Conservation (phyloP, 2,329 filamentous ascomycete genomes). For the Aspergillus sp. region DNA sequence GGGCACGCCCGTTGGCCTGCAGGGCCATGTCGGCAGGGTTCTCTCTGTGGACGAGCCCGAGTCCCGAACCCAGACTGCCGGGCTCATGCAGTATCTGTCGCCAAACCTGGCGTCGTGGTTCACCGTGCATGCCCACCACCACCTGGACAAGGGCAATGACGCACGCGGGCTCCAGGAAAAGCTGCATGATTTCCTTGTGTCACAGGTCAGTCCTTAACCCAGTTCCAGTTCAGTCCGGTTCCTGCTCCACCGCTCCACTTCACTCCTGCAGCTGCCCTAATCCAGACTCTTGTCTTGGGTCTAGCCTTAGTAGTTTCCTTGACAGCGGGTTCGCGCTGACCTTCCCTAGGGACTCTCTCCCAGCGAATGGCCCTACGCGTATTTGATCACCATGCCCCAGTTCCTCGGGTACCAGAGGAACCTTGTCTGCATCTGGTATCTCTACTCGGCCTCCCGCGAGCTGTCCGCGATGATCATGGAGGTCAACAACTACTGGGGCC, state of each 20-base stretch:
- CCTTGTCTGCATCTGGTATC: constrained; percentile 8
- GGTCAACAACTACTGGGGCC: constrained; percentile 15
- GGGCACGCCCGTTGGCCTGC: constrained; percentile 17
- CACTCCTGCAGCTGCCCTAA: neutral
- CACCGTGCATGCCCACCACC: constrained; percentile 7
- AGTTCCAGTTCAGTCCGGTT: neutral
- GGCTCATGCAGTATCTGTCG: constrained; percentile 1
- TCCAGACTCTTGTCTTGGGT: neutral
- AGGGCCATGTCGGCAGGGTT: constrained; percentile 13
- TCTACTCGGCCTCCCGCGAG: constrained; percentile 8
- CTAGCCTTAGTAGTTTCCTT: neutral
- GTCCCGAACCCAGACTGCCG: constrained; percentile 2
- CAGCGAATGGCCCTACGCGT: constrained; percentile 9
- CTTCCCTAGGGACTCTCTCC: constrained; percentile 10
- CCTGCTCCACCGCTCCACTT: neutral
- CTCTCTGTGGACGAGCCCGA: constrained; percentile 13
- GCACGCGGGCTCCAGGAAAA: constrained; percentile 4
- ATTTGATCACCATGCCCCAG: constrained; percentile 11
- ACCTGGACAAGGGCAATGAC: constrained; percentile 5
- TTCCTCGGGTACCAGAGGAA: constrained; percentile 12
- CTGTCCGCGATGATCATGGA: constrained; percentile 12
- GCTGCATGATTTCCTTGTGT: constrained; percentile 11
- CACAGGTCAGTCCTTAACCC: constrained; percentile 2
- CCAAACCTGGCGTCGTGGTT: constrained; percentile 1
- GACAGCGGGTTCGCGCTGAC: neutral